Evolutionary conservation across 1,284 basidiomycete species (phyloP).

Genomic region (Sphagnurus paluster): DNA sequence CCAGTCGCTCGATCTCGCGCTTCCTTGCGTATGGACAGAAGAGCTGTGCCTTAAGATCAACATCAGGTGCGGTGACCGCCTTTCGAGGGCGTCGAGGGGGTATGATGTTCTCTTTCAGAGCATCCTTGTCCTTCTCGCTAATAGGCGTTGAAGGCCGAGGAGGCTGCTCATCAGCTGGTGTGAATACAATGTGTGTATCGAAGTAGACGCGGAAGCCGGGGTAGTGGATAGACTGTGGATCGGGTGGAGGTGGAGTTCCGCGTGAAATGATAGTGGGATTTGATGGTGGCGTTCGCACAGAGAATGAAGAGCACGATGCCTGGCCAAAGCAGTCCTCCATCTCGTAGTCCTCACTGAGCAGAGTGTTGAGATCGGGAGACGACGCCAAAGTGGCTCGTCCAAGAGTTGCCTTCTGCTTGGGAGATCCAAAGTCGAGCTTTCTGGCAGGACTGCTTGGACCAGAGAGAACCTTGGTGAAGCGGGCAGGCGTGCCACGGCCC

Average conservation of each 20-base stretch:
- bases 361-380: constrained; percentile 24
- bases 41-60: constrained; percentile 20
- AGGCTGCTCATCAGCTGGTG: constrained; percentile 19
- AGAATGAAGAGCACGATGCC: constrained; percentile 16
- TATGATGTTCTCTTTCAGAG: constrained; percentile 56
- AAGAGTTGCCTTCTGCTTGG: constrained; percentile 29
- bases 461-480: constrained; percentile 34
- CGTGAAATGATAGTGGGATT: constrained; percentile 36
- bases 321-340: constrained; percentile 24
- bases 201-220: constrained; percentile 68
- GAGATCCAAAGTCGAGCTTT: constrained; percentile 50
- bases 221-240: constrained; percentile 66
- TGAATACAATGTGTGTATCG: constrained; percentile 45
- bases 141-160: neutral
- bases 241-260: constrained; percentile 43
- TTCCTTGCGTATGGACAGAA: constrained; percentile 25
- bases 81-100: constrained; percentile 45
- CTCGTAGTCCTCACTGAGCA: constrained; percentile 16
- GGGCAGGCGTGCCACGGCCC: constrained; percentile 27
- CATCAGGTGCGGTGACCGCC: constrained; percentile 25
- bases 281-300: constrained; percentile 19
- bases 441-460: constrained; percentile 46
- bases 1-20: constrained; percentile 22
- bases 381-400: constrained; percentile 23
- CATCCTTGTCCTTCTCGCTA: constrained; percentile 31